Evolutionary conservation across 345 rosid species (phyloP).

Genomic region (Eucalyptus erythrocorys): DNA sequence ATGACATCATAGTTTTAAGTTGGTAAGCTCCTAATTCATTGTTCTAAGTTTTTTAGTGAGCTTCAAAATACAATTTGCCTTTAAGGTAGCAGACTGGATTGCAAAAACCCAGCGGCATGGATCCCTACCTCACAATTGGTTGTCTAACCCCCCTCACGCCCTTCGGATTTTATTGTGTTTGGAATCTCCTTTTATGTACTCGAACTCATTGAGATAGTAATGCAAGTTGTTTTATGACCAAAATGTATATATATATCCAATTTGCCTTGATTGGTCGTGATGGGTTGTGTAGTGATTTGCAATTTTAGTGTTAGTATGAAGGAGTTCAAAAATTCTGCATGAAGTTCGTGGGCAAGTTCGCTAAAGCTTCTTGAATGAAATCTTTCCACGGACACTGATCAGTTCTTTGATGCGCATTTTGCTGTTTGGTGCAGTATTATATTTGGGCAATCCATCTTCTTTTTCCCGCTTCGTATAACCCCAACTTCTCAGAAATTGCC

Average conservation of each 20-base stretch:
- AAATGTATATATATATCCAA: not conserved
- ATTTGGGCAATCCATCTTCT: not conserved
- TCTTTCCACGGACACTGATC: not conserved
- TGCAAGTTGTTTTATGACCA: too few species aligned
- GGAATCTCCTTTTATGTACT: too few species aligned
- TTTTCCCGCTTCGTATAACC: not conserved
- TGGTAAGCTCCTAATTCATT: not conserved
- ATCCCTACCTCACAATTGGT: fast-evolving
- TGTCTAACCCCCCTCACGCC: too few species aligned
- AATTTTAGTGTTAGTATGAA: not conserved
- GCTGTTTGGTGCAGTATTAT: not conserved
- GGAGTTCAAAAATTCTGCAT: too few species aligned
- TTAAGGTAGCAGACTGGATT: too few species aligned
- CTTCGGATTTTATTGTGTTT: too few species aligned
- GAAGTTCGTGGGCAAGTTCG: not conserved
- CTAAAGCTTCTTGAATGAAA: not conserved
- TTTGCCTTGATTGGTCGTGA: not conserved
- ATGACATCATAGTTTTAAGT: not conserved
- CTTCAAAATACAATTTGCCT: not conserved
- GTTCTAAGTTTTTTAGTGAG: not conserved
- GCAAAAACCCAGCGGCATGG: fast-evolving
- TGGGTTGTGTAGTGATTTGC: not conserved
- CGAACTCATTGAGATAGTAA: too few species aligned
- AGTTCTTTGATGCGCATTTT: not conserved
- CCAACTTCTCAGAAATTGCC: not conserved